Evolutionary conservation across 2,329 filamentous ascomycete genomes (phyloP).

Genomic region (Aureobasidium sp.): DNA sequence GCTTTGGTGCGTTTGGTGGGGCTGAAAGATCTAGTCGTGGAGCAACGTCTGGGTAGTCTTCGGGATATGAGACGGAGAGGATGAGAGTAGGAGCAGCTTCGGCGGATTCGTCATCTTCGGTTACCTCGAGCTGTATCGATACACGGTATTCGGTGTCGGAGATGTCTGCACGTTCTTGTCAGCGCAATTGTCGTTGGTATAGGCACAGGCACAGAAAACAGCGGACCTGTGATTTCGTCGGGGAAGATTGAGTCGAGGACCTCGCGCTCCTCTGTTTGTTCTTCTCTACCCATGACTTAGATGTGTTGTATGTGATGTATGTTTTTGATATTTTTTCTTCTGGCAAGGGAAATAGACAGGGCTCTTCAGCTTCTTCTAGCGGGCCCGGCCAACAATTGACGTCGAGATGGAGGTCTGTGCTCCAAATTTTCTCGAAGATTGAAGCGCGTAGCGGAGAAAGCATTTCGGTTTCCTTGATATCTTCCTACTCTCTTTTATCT

Average conservation of each 20-base stretch:
- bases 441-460: slow-evolving; percentile 7
- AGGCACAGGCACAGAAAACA: neutral
- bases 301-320: neutral
- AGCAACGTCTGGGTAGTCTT: slow-evolving; percentile 79
- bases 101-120: slow-evolving; percentile 50
- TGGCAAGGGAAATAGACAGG: neutral
- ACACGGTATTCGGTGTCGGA: slow-evolving; percentile 86
- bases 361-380: neutral
- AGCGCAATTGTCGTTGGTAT: neutral
- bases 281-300: slow-evolving; percentile 55
- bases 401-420: slow-evolving; percentile 2
- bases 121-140: slow-evolving; percentile 74
- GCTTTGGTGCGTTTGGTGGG: slow-evolving; percentile 60
- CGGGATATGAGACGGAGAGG: slow-evolving; percentile 83
- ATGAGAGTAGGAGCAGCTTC: slow-evolving; percentile 55
- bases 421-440: neutral
- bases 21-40: slow-evolving; percentile 74
- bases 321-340: neutral
- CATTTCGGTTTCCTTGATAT: neutral
- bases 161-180: slow-evolving; percentile 54
- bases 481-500: neutral
- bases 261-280: slow-evolving; percentile 92
- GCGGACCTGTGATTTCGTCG: slow-evolving; percentile 83
- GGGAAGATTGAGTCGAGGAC: slow-evolving; percentile 98
- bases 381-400: neutral